Percentiles rank a stretch among this genome's conserved stretches.
Conservation (phyloP, 2,329 filamentous ascomycete genomes). For the Immersiporthe knoxdaviesiana region DNA sequence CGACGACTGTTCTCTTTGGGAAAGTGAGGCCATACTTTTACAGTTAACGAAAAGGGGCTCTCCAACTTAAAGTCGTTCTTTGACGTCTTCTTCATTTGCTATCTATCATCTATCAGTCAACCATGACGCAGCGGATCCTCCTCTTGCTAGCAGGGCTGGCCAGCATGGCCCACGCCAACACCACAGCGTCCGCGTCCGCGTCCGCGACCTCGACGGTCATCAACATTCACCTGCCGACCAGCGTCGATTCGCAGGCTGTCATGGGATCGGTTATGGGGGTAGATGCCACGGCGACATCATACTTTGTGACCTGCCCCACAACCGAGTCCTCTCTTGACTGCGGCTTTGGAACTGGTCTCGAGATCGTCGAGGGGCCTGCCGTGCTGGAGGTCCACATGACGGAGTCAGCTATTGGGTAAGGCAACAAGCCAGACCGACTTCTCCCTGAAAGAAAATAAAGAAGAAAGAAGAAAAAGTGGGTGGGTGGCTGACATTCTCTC, state of each 20-base stretch:
- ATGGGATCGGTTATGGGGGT: constrained; percentile 35
- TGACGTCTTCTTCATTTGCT: not conserved
- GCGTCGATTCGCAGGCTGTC: constrained; percentile 28
- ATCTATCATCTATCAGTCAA: not conserved
- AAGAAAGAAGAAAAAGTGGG: not conserved
- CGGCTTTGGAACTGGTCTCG: constrained; percentile 30
- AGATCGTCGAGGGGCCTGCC: constrained; percentile 32
- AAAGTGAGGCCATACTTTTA: not conserved
- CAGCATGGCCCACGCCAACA: constrained; percentile 6
- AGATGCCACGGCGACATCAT: constrained; percentile 33
- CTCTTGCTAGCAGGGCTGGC: constrained; percentile 23
- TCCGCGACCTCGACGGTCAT: constrained; percentile 28
- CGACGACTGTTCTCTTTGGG: too few relatives aligned
- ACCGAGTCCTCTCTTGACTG: constrained; percentile 30
- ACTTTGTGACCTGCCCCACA: constrained; percentile 32
- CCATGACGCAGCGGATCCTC: constrained; percentile 7
- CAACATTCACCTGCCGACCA: constrained; percentile 29
- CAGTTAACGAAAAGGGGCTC: not conserved
- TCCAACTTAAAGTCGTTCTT: constrained; percentile 1
- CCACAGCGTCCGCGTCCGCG: constrained; percentile 12
- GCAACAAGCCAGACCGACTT: not conserved
- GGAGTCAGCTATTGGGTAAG: constrained; percentile 23
- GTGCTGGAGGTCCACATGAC: constrained; percentile 29
- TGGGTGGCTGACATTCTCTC: not conserved
- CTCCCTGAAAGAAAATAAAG: too few relatives aligned